Evolutionary conservation across 2,329 filamentous ascomycete species (phyloP), one percentile per base, ranked within the genome.

Genomic region (Dactylellina sp.): DNA sequence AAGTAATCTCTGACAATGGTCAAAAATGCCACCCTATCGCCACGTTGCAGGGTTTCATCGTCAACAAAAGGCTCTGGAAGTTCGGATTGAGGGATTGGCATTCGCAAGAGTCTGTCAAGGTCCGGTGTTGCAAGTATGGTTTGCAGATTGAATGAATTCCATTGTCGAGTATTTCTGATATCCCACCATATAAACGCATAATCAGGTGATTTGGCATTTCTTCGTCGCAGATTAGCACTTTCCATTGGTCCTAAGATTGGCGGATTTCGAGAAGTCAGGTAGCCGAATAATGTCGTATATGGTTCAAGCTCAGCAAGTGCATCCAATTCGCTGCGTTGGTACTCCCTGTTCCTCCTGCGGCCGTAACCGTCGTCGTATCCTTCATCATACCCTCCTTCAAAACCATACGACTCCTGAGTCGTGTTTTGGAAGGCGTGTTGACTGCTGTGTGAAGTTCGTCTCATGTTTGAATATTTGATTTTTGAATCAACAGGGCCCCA

Each of bases 111-210:
- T 40, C 68, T 44, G 12, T 72, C 68, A 20, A 72, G 68, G 47
- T 72, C 68, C 14, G 68, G 68, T 40, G 68, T 65, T 12, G 68
- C 68, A 1, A 72, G 47, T n/a, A 72, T 72, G 7, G 46, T 65
- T 16, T 72, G 68, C 32, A 72, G 37, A 18, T 72, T 72, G 53
- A 72, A 72, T 9, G 60, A 16, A 20, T 65, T 72, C 68, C 68
- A 72, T 39, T 72, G 68, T 49, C 68, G 60, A 22, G 68, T 72
- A 20, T 72, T 72, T 65, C 68, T 72, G 16, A 72, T 59, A 32
- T 72, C 68, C 68, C 68, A 72, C 68, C 68, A 72, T 16, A 72
- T 72, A 37, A 72, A 72, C 46, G 68, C 68, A 37, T 72, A 72
- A 46, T 72, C 68, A 14, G 68, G 68, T n/a, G 68, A 72, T 50